A percentile compares a stretch with the other conserved stretches of the same genome.
Conservation (phyloP, 1,284 basidiomycete species). For the Cryptococcus floricola region DNA sequence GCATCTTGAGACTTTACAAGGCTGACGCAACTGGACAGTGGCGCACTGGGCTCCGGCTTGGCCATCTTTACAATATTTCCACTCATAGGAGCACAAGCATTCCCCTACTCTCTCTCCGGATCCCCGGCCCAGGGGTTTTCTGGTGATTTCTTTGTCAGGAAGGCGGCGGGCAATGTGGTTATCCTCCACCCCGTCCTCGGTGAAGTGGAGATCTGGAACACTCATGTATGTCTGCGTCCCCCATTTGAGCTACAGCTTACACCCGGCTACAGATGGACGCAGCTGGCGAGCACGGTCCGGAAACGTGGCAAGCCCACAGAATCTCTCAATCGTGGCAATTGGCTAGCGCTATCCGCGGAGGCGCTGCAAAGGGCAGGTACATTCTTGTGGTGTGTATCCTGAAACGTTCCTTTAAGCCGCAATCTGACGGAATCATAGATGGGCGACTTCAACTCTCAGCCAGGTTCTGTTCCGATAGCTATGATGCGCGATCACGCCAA, state of each 20-base stretch:
- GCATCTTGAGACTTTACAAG: background rate
- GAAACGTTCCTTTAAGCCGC: too few species aligned
- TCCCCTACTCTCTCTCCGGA: slow-evolving; percentile 87
- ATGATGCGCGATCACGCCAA: slow-evolving; percentile 72
- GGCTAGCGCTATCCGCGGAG: slow-evolving; percentile 70
- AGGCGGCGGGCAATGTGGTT: slow-evolving; percentile 79
- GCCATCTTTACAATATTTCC: slow-evolving; percentile 85
- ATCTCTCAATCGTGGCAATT: slow-evolving; percentile 96
- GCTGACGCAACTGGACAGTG: slow-evolving; percentile 55
- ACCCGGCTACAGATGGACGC: slow-evolving; percentile 70
- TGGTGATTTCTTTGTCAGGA: slow-evolving; percentile 98
- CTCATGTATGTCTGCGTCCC: slow-evolving; percentile 65
- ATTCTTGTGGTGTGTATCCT: slow-evolving; percentile 81
- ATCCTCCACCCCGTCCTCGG: slow-evolving; percentile 74
- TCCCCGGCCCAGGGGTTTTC: slow-evolving; percentile 80
- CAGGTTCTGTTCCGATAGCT: slow-evolving; percentile 77
- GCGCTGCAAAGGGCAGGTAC: slow-evolving; percentile 79
- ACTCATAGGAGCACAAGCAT: slow-evolving; percentile 71
- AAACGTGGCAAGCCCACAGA: slow-evolving; percentile 76
- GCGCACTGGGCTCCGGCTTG: slow-evolving; percentile 89
- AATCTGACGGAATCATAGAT: slow-evolving; percentile 52
- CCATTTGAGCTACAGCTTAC: too few species aligned
- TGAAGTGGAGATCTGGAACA: slow-evolving; percentile 85
- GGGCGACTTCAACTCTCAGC: slow-evolving; percentile 94
- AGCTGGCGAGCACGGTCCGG: slow-evolving; percentile 78